Evolutionary conservation across 1,284 basidiomycete species (phyloP).

Genomic region (Irpex sp.): DNA sequence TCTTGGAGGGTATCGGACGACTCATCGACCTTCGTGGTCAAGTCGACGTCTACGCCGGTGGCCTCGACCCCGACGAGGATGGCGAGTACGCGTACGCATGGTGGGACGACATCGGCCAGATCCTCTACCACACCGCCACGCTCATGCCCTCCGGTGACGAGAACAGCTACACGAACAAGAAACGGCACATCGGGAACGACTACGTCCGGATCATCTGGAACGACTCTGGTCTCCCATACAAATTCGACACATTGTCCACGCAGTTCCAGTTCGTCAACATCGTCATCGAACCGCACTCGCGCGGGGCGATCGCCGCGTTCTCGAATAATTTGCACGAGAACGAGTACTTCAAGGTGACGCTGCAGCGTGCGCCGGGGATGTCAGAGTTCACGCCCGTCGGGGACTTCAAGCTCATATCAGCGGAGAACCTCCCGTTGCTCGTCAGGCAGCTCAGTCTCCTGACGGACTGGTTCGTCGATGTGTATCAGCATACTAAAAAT

Average conservation of each 20-base stretch:
- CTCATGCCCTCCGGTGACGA: slow-evolving; percentile 91
- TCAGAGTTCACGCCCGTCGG: slow-evolving; percentile 90
- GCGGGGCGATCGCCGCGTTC: slow-evolving; percentile 78
- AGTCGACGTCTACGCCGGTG: slow-evolving; percentile 92
- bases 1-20: slow-evolving; percentile 86
- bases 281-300: slow-evolving; percentile 91
- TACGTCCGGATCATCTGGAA: slow-evolving; percentile 97
- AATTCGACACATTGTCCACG: slow-evolving; percentile 88
- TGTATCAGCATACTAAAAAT: slow-evolving; percentile 73
- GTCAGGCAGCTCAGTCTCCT: slow-evolving; percentile 84
- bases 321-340: slow-evolving; percentile 78
- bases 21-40: slow-evolving; percentile 91
- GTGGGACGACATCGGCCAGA: slow-evolving; percentile 97
- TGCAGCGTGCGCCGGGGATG: slow-evolving; percentile 86
- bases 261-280: slow-evolving; percentile 99
- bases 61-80: slow-evolving; percentile 86
- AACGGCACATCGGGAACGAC: slow-evolving; percentile 93
- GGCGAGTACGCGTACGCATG: slow-evolving; percentile 96
- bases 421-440: slow-evolving; percentile 76
- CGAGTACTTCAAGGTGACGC: slow-evolving; percentile 89
- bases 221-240: slow-evolving; percentile 85
- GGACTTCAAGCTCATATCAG: slow-evolving; percentile 89
- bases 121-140: slow-evolving; percentile 94
- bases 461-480: slow-evolving; percentile 84
- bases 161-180: slow-evolving; percentile 73